These are phyloP conservation scores for Dendryphion nanum DNA, from an alignment of 2,329 filamentous ascomycete genomes.

Conservation along the genomic window DNA sequence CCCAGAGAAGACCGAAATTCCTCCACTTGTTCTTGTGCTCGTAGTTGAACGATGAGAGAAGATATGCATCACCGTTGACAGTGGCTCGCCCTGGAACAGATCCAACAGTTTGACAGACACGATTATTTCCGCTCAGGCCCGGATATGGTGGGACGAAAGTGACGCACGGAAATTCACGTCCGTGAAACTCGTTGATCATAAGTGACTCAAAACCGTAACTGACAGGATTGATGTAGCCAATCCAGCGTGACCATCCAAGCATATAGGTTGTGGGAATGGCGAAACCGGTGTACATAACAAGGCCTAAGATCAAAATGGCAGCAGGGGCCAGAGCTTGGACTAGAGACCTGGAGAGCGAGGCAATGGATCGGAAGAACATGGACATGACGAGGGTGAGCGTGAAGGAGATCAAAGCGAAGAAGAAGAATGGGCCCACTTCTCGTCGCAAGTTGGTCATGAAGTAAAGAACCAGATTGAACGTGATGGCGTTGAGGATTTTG, in stretches of 20 bases:
- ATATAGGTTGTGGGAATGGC: slow-evolving; percentile 60
- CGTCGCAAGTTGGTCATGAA: slow-evolving; percentile 83
- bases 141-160: slow-evolving; percentile 48
- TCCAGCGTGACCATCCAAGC: slow-evolving; percentile 79
- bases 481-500: slow-evolving; percentile 70
- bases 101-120: slow-evolving; percentile 44
- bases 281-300: slow-evolving; percentile 70
- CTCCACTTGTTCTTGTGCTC: slow-evolving; percentile 44
- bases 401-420: slow-evolving; percentile 77
- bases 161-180: slow-evolving; percentile 57
- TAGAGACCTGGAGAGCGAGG: slow-evolving; percentile 68
- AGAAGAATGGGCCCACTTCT: slow-evolving; percentile 76
- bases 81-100: slow-evolving; percentile 36
- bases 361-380: slow-evolving; percentile 82
- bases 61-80: slow-evolving; percentile 42
- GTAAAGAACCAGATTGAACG: slow-evolving; percentile 79
- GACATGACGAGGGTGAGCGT: slow-evolving; percentile 74
- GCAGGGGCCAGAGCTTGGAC: slow-evolving; percentile 58
- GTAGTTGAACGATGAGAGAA: slow-evolving; percentile 35
- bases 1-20: slow-evolving; percentile 48
- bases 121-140: slow-evolving; percentile 24
- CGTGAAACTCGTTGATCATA: slow-evolving; percentile 79
- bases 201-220: slow-evolving; percentile 78
- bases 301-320: slow-evolving; percentile 60
- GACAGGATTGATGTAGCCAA: slow-evolving; percentile 77